phyloP scores from a whole-genome alignment of 371 early-diverging fungal genomes.

The Apophysomyces trapeziformis region DNA sequence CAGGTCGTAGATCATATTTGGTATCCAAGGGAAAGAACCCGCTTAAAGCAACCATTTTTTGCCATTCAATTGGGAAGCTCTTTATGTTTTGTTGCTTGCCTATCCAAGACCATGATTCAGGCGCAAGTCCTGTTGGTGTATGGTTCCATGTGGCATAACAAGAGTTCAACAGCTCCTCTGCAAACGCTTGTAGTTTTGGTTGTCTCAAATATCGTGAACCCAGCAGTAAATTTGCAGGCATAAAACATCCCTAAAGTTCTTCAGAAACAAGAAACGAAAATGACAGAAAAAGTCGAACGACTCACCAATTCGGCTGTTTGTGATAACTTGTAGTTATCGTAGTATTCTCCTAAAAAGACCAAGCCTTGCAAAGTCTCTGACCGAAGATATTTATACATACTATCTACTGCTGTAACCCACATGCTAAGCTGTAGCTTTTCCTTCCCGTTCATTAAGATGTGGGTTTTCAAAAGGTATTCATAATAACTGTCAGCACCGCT shows the following conservation, averaged over 20 bases:
- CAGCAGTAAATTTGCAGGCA: constrained; percentile 47
- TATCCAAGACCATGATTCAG: constrained; percentile 52
- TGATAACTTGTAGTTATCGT: constrained; percentile 24
- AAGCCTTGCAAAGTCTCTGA: constrained; percentile 31
- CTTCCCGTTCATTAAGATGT: constrained; percentile 56
- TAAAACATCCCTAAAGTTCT: constrained; percentile 42
- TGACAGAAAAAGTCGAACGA: constrained; percentile 5
- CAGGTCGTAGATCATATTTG: constrained; percentile 29
- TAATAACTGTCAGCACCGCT: constrained; percentile 89
- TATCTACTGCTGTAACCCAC: constrained; percentile 49
- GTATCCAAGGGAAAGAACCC: constrained; percentile 26
- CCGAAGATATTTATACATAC: constrained; percentile 54
- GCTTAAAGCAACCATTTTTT: not conserved
- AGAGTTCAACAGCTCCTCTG: constrained; percentile 40
- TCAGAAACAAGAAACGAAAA: not conserved
- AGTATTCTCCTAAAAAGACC: constrained; percentile 38
- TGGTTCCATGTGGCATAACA: constrained; percentile 40
- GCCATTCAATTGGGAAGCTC: constrained; percentile 22
- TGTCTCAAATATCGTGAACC: constrained; percentile 31
- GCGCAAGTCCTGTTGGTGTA: constrained; percentile 45
- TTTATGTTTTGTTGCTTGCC: constrained; percentile 30
- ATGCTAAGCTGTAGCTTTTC: constrained; percentile 43
- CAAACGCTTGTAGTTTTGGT: constrained; percentile 23
- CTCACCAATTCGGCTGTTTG: constrained; percentile 46
- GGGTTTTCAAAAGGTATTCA: constrained; percentile 76